These are phyloP conservation scores for Acer campestre DNA, from an alignment of 345 rosid species.

Conservation along the genomic window DNA sequence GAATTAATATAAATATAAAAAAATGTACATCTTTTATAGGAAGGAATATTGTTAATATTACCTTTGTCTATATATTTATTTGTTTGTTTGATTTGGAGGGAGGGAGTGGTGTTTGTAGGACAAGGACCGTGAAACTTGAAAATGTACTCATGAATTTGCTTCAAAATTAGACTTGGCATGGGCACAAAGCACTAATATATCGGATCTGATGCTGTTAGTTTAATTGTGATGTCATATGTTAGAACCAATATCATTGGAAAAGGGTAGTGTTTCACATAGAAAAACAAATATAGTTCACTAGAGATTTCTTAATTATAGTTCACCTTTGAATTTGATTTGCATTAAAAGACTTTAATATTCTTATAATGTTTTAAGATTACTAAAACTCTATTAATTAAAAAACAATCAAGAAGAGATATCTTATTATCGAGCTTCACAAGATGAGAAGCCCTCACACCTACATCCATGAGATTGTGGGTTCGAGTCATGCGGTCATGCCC, in stretches of 20 bases:
- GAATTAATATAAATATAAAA: background rate
- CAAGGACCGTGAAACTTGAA: background rate
- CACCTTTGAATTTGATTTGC: too few species aligned
- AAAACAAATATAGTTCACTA: background rate
- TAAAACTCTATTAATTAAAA: too few species aligned
- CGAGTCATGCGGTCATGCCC: too few species aligned
- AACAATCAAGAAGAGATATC: too few species aligned
- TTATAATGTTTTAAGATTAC: too few species aligned
- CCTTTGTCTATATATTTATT: background rate
- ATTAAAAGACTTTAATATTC: too few species aligned
- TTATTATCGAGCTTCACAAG: too few species aligned
- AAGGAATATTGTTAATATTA: background rate
- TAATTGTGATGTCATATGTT: background rate
- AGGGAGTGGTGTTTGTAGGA: background rate
- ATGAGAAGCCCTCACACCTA: too few species aligned
- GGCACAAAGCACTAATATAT: background rate
- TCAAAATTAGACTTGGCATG: background rate
- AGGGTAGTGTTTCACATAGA: background rate
- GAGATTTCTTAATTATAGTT: too few species aligned
- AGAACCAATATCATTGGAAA: background rate
- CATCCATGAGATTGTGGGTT: too few species aligned
- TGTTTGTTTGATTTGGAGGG: background rate
- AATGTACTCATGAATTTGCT: background rate
- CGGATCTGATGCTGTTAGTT: background rate
- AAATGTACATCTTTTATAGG: background rate